Evolutionary conservation across 257 asterid genomes (phyloP).

Genomic region (Nicotiana noctiflora): DNA sequence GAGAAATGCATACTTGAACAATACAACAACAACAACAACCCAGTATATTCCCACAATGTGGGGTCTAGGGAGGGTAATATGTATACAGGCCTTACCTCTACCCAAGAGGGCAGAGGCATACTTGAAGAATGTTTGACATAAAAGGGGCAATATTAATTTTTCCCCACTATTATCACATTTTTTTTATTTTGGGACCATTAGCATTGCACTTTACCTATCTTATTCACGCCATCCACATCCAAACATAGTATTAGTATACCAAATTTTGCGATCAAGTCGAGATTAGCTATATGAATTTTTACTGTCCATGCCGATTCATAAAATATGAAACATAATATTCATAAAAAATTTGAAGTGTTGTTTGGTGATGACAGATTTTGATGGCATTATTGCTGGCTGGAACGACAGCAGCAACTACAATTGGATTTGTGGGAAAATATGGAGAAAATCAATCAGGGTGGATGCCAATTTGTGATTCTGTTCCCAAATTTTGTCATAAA

Average conservation of each 20-base stretch:
- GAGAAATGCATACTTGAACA: no score
- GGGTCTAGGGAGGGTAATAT: no score
- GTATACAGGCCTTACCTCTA: no score
- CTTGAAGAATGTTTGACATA: not conserved
- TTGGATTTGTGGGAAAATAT: conserved; percentile 53
- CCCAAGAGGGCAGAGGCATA: no score
- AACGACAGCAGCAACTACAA: conserved; percentile 55
- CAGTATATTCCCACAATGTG: no score
- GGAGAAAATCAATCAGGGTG: conserved; percentile 58
- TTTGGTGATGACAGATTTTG: conserved; percentile 25
- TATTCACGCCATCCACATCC: not conserved
- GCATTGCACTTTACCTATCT: not conserved
- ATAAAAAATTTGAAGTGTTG: not conserved
- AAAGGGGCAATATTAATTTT: not conserved
- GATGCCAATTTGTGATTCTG: conserved; percentile 46
- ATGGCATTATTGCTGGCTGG: conserved; percentile 40
- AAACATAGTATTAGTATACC: not conserved
- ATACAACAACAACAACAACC: no score
- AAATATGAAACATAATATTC: not conserved
- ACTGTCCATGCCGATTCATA: not conserved
- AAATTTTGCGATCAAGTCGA: not conserved
- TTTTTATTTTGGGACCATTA: not conserved
- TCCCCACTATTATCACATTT: not conserved
- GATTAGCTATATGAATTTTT: not conserved
- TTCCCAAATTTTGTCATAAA: conserved; percentile 39